Evolutionary conservation across 331 rosid genomes (phyloP).

Genomic region (Rhamnella rubrinervis): DNA sequence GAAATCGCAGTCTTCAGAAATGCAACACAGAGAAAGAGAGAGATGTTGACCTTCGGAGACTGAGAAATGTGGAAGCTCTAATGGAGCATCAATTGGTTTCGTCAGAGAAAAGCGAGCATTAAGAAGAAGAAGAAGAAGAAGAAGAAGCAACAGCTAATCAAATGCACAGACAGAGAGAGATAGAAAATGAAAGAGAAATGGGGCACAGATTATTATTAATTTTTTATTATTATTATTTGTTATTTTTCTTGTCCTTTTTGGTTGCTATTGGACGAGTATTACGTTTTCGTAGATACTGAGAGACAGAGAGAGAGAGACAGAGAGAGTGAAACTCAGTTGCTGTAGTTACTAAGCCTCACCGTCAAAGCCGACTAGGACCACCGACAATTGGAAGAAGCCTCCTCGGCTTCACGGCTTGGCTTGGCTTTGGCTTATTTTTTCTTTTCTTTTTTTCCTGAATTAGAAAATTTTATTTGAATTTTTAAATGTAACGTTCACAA

Average conservation of each 20-base stretch:
- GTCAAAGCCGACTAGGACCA: constrained; percentile 35
- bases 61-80: constrained; percentile 32
- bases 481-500: too few relatives aligned
- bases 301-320: constrained; percentile 26
- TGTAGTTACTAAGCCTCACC: constrained; percentile 21
- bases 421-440: constrained; percentile 20
- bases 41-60: constrained; percentile 42
- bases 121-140: constrained; percentile 34
- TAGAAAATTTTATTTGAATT: too few relatives aligned
- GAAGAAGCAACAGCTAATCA: constrained; percentile 20
- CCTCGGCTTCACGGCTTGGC: constrained; percentile 21
- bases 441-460: not conserved
- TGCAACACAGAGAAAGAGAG: constrained; percentile 14
- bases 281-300: constrained; percentile 30
- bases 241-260: not conserved
- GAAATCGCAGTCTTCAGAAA: constrained; percentile 27
- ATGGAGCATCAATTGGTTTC: constrained; percentile 47
- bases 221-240: not conserved
- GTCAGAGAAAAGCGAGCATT: constrained; percentile 52
- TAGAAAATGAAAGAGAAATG: not conserved
- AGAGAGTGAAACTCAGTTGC: not conserved
- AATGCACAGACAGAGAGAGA: constrained; percentile 15
- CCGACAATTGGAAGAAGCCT: constrained; percentile 50
- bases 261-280: constrained; percentile 23
- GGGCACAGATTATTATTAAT: not conserved